phyloP scores from a whole-genome alignment of 2,329 filamentous ascomycete species.

The Lachnellula hyalina region DNA sequence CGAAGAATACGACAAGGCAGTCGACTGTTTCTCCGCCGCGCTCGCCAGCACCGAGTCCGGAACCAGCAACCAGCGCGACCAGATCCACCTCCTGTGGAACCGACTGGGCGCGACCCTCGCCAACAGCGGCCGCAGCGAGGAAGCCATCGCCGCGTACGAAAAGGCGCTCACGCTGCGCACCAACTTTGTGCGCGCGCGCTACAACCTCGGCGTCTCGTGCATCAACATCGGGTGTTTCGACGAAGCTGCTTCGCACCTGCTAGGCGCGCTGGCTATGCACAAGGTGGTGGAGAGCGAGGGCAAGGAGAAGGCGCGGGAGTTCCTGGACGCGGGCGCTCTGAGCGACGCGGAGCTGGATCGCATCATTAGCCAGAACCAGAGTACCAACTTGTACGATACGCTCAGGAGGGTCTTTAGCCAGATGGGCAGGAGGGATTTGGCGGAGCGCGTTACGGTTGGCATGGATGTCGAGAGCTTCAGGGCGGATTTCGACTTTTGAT shows the following conservation, averaged over 20 bases:
- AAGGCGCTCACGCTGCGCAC: slow-evolving; percentile 83
- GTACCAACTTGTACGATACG: slow-evolving; percentile 95
- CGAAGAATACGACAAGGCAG: slow-evolving; percentile 96
- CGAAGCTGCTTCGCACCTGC: slow-evolving; percentile 86
- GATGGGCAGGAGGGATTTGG: slow-evolving; percentile 85
- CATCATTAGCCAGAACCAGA: slow-evolving; percentile 92
- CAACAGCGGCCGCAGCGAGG: slow-evolving; percentile 88
- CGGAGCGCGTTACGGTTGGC: slow-evolving; percentile 79
- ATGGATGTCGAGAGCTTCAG: slow-evolving; percentile 90
- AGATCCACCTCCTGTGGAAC: slow-evolving; percentile 96
- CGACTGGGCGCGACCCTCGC: slow-evolving; percentile 91
- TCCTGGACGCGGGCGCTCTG: slow-evolving; percentile 57
- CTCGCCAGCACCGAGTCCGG: slow-evolving; percentile 81
- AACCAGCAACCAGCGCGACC: slow-evolving; percentile 74
- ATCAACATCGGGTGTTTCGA: slow-evolving; percentile 97
- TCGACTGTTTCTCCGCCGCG: slow-evolving; percentile 94
- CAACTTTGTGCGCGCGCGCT: slow-evolving; percentile 94
- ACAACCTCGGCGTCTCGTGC: slow-evolving; percentile 93
- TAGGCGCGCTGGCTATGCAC: slow-evolving; percentile 92
- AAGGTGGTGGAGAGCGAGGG: slow-evolving; percentile 85
- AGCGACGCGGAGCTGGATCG: slow-evolving; percentile 72
- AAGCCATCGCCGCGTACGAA: slow-evolving; percentile 95
- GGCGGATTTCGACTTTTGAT: slow-evolving; percentile 80
- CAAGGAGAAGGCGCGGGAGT: slow-evolving; percentile 75
- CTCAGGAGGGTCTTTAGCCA: slow-evolving; percentile 90